Percentiles rank a stretch among this genome's conserved stretches.
Conservation (phyloP, 345 rosid genomes). For the Zanthoxylum bungeanum region DNA sequence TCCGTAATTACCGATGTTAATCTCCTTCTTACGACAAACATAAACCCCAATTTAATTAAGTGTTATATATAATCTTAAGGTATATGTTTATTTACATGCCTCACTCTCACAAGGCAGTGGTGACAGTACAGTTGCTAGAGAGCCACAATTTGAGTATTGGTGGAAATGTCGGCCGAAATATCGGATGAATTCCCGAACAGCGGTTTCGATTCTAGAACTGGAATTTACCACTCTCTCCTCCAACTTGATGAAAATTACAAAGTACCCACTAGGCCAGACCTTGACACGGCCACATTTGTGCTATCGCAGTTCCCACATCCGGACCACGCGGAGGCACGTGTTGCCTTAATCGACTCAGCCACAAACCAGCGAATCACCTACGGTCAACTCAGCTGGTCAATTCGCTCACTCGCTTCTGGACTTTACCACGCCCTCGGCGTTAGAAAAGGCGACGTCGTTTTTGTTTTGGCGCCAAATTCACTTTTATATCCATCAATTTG, state of each 20-base stretch:
- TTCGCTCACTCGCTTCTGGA: conserved; percentile 42
- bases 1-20: conserved; percentile 15
- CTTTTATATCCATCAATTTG: conserved; percentile 46
- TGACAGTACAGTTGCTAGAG: not conserved
- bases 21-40: not conserved
- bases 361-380: conserved; percentile 30
- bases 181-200: conserved; percentile 13
- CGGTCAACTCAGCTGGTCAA: conserved; percentile 40
- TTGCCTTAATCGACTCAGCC: conserved; percentile 47
- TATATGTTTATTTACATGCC: not conserved
- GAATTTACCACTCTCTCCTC: conserved; percentile 39
- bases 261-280: conserved; percentile 33
- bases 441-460: conserved; percentile 51
- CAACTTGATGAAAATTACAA: conserved; percentile 28
- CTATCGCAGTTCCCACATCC: conserved; percentile 43
- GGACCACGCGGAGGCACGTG: conserved; percentile 27
- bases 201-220: conserved; percentile 36
- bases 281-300: conserved; percentile 35
- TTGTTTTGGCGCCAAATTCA: conserved; percentile 56
- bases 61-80: not conserved
- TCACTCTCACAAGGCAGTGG: not conserved
- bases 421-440: conserved; percentile 44
- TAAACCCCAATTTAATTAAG: not conserved
- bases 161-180: conserved; percentile 24
- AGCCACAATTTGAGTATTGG: not conserved